Conservation (phyloP, 352 stramenopile genomes). For the Globisporangium viniferum region DNA sequence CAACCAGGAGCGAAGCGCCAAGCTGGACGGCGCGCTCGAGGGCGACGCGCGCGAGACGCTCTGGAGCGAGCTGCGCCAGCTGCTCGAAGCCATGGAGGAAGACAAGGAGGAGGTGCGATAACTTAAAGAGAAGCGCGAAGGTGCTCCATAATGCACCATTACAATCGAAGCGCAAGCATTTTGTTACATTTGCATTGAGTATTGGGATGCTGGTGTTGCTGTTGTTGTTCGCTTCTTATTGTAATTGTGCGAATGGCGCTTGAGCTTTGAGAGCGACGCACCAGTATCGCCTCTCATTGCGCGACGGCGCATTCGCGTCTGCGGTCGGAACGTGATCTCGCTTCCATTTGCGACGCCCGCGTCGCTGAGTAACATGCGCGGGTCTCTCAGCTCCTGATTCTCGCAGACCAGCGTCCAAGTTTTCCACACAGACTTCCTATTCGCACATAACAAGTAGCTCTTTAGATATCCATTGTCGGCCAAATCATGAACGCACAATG, state of each 20-base stretch:
- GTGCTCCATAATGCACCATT: background rate
- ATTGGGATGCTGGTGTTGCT: background rate
- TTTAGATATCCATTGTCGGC: background rate
- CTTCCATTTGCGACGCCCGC: conserved; percentile 14
- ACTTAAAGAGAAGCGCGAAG: background rate
- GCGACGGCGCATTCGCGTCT: background rate
- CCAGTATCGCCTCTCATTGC: too few species aligned
- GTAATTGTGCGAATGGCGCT: background rate
- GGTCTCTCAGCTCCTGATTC: conserved; percentile 13
- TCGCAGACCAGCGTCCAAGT: conserved; percentile 17
- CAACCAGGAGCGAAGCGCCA: conserved; percentile 77
- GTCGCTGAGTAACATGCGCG: conserved; percentile 8
- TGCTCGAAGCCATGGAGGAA: conserved; percentile 77
- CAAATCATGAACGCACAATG: background rate
- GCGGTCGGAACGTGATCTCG: conserved; percentile 17
- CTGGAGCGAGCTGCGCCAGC: conserved; percentile 65
- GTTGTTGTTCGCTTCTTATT: background rate
- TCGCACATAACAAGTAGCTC: background rate
- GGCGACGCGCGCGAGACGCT: conserved; percentile 77
- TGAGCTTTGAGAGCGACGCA: background rate
- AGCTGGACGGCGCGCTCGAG: conserved; percentile 87
- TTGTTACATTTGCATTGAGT: background rate
- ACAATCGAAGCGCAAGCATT: background rate
- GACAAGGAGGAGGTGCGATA: conserved; percentile 73
- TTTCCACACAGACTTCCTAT: conserved; percentile 24